Percentiles rank a stretch among this genome's conserved stretches.
Evolutionary conservation across 139 green algal genomes (phyloP).

Genomic region (Diplosphaera chodatii): DNA sequence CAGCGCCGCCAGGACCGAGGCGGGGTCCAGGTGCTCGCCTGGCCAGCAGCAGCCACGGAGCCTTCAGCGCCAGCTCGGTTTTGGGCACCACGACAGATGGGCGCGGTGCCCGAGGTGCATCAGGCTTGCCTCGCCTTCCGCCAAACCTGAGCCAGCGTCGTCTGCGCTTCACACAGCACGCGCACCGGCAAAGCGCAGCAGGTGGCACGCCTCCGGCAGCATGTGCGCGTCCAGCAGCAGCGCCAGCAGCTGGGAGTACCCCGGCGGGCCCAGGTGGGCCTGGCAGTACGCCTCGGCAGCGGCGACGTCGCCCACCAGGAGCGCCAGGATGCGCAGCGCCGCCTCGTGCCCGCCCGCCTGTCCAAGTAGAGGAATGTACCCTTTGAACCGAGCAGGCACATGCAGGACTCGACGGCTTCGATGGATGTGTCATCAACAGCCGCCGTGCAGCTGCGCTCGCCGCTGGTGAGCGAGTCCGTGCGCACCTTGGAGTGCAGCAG

Average conservation of each 20-base stretch:
- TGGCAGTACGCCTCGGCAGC: constrained; percentile 59
- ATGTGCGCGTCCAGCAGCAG: constrained; percentile 60
- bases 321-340: constrained; percentile 57
- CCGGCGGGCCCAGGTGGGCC: constrained; percentile 11
- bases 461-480: background rate
- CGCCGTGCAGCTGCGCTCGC: background rate
- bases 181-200: constrained; percentile 34
- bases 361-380: too few species aligned
- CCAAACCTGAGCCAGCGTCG: background rate
- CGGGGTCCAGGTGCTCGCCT: constrained; percentile 51
- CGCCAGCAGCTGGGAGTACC: constrained; percentile 31
- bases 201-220: constrained; percentile 46
- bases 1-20: constrained; percentile 55
- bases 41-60: too few species aligned
- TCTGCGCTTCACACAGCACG: background rate
- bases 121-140: background rate
- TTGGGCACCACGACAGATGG: too few species aligned
- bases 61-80: too few species aligned
- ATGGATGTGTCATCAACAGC: background rate
- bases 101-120: too few species aligned
- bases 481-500: constrained; percentile 45
- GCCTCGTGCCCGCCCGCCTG: constrained; percentile 46
- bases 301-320: constrained; percentile 47
- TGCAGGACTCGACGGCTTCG: too few species aligned
- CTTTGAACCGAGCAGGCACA: too few species aligned